Evolutionary conservation across 2,329 filamentous ascomycete genomes (phyloP).

Genomic region (Ilyonectria mors-panacis): DNA sequence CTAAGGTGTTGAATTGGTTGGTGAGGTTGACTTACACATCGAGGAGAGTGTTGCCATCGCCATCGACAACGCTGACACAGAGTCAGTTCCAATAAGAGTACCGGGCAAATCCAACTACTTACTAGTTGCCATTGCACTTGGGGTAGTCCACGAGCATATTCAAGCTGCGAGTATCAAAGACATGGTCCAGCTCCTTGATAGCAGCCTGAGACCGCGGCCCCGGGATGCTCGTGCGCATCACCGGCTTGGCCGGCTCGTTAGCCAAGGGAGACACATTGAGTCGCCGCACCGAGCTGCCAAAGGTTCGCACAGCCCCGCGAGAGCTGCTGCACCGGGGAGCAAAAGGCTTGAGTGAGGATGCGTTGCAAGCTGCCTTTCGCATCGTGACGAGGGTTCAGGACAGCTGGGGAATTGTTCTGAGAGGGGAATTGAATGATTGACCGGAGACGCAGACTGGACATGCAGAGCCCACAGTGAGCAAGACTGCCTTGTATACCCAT

Average conservation of each 20-base stretch:
- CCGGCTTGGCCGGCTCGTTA: conserved; percentile 65
- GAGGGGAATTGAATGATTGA: neutral
- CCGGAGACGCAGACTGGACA: neutral
- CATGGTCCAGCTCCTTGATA: conserved; percentile 78
- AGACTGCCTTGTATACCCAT: neutral
- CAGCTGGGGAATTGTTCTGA: neutral
- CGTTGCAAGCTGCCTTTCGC: conserved; percentile 18
- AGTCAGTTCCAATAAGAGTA: neutral
- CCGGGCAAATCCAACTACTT: neutral
- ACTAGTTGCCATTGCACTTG: conserved; percentile 82
- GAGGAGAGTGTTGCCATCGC: conserved; percentile 77
- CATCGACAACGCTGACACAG: conserved; percentile 68
- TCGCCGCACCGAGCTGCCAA: conserved; percentile 3
- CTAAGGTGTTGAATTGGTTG: neutral
- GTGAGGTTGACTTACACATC: conserved; percentile 69
- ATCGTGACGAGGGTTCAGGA: conserved; percentile 6
- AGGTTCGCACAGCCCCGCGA: conserved; percentile 6
- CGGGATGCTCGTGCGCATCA: conserved; percentile 74
- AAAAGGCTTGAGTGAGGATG: conserved; percentile 11
- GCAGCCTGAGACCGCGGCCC: conserved; percentile 80
- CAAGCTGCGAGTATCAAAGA: conserved; percentile 87
- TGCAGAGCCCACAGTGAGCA: neutral
- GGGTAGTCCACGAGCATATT: conserved; percentile 85
- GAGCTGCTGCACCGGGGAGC: conserved; percentile 16
- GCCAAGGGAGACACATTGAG: conserved; percentile 49